Percentiles rank a stretch among this genome's conserved stretches.
These are phyloP conservation scores for Saturnispora mendoncae DNA, from an alignment of 805 yeast genomes.

Conservation along the genomic window DNA sequence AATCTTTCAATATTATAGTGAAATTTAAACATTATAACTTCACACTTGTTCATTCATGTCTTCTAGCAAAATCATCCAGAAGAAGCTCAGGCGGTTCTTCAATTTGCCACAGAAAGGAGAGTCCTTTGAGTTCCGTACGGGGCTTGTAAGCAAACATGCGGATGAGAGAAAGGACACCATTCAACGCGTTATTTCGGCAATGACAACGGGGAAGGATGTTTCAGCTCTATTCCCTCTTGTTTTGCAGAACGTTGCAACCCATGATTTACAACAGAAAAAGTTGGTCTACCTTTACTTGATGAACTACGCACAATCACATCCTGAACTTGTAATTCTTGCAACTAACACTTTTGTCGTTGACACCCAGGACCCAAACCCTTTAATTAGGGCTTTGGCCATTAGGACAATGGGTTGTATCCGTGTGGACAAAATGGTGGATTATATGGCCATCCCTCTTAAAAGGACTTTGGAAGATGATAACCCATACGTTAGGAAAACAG, in stretches of 20 bases:
- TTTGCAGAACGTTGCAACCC: conserved; percentile 91
- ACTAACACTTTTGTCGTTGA: conserved; percentile 95
- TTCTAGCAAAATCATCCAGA: conserved; percentile 33
- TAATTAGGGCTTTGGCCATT: conserved; percentile 91
- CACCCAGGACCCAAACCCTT: conserved; percentile 93
- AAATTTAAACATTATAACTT: too few relatives aligned
- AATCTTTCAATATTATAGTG: too few relatives aligned
- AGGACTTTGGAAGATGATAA: conserved; percentile 84
- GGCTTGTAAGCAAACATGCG: conserved; percentile 90
- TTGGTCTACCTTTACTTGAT: conserved; percentile 87
- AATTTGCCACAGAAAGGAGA: conserved; percentile 59
- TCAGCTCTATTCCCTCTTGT: conserved; percentile 93
- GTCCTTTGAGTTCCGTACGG: conserved; percentile 82
- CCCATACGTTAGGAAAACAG: conserved; percentile 96
- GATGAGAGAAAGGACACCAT: conserved; percentile 94
- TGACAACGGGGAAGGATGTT: conserved; percentile 97
- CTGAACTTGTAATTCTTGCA: conserved; percentile 90
- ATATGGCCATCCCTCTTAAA: conserved; percentile 82
- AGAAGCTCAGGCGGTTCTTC: conserved; percentile 46
- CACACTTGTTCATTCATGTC: background rate
- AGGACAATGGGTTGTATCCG: conserved; percentile 98
- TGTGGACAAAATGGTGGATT: conserved; percentile 91
- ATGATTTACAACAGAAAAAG: conserved; percentile 93
- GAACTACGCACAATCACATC: conserved; percentile 96
- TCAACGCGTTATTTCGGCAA: conserved; percentile 92